Evolutionary conservation across 768 basidiomycete species (phyloP).

Genomic region (Pleurotus cornucopiae): DNA sequence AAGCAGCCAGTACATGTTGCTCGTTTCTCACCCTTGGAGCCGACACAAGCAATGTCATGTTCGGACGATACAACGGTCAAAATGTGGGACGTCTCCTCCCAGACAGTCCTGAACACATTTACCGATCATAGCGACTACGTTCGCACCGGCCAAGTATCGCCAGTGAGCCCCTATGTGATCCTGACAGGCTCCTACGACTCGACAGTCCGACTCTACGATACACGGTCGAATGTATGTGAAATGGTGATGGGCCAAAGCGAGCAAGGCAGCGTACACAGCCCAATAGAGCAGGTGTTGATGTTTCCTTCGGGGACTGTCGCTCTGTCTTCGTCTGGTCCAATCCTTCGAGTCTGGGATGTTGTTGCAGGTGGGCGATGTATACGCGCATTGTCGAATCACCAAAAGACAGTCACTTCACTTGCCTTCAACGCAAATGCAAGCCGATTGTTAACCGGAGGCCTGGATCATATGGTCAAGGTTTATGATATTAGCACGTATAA

Average conservation of each 20-base stretch:
- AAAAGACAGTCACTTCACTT: constrained; percentile 92
- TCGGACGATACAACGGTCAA: constrained; percentile 95
- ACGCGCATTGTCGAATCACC: constrained; percentile 92
- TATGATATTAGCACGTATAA: constrained; percentile 93
- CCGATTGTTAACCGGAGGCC: constrained; percentile 81
- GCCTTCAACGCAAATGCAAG: constrained; percentile 74
- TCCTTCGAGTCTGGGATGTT: constrained; percentile 92
- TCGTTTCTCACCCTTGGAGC: constrained; percentile 79
- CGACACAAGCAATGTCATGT: constrained; percentile 86
- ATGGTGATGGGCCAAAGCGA: constrained; percentile 66
- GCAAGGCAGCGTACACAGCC: constrained; percentile 37
- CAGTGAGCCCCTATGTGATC: constrained; percentile 77
- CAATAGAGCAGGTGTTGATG: constrained; percentile 91
- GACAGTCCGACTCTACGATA: constrained; percentile 84
- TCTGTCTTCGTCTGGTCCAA: constrained; percentile 85
- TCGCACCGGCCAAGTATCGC: constrained; percentile 84
- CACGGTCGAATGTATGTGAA: constrained; percentile 78
- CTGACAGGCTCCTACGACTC: constrained; percentile 95
- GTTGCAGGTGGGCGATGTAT: constrained; percentile 87
- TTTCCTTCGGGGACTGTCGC: constrained; percentile 88
- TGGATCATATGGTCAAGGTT: constrained; percentile 98
- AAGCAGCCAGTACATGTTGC: constrained; percentile 96
- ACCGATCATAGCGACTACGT: constrained; percentile 92
- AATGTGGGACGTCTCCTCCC: constrained; percentile 94
- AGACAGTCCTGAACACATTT: constrained; percentile 75